Percentiles rank a stretch among this genome's conserved stretches.
phyloP scores from a whole-genome alignment of 768 basidiomycete genomes.

The Phanerochaete sordida region DNA sequence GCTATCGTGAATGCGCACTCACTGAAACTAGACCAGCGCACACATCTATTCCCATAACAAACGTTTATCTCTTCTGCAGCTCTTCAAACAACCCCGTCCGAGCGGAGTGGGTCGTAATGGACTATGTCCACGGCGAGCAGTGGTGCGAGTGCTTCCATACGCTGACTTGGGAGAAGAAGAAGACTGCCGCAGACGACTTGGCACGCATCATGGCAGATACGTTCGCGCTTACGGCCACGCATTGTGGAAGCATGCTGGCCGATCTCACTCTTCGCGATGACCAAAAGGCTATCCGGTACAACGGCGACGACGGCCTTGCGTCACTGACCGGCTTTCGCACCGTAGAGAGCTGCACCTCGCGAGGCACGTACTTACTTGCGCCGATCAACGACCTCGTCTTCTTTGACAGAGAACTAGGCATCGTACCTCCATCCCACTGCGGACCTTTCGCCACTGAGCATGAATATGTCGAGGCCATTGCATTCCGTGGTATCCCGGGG shows the following conservation, averaged over 20 bases:
- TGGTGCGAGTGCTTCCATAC: neutral
- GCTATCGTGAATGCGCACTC: neutral
- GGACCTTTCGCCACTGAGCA: neutral
- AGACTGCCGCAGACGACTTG: neutral
- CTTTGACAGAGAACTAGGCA: no score
- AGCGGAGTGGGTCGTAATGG: neutral
- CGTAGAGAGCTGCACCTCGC: neutral
- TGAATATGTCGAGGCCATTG: neutral
- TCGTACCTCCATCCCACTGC: neutral
- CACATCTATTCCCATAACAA: neutral
- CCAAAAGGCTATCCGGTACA: constrained; percentile 30
- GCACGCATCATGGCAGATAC: neutral
- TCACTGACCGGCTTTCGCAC: neutral
- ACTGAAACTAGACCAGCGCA: neutral
- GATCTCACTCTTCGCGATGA: neutral
- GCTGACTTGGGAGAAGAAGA: neutral
- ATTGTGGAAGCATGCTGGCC: neutral
- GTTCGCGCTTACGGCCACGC: neutral
- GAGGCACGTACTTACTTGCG: neutral
- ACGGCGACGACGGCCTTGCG: neutral
- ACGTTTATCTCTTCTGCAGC: neutral
- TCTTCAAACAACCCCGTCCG: neutral
- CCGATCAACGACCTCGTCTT: neutral
- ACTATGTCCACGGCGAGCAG: neutral
- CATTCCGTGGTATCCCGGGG: neutral